Base-by-base conservation (phyloP, 257 asterid genomes). In the Prunella vulgaris region DNA sequence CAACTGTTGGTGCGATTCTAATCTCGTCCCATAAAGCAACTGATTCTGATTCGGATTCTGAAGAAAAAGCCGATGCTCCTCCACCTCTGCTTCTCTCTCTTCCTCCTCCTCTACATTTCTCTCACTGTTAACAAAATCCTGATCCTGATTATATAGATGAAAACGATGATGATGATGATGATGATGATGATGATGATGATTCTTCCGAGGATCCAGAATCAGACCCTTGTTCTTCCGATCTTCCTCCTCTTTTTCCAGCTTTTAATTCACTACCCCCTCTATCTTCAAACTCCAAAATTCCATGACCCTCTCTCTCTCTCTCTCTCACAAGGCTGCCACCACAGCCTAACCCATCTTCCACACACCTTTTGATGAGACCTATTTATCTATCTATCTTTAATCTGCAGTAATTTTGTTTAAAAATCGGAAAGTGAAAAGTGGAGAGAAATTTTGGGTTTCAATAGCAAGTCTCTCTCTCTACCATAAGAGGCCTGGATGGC, bases 131-230 rank as follows among this genome's bases (percentile, higher is more conserved):
- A 64, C 58, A 24, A 10, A 51, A n/a, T 46, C 20, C 28, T 67
- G 88, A 53, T 70, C 82, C 13, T 73, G 77, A 40, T 35, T 84
- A 58, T 73, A 70, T 10, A 38, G 87, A 38, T 71, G 86, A 57
- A 22, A 84, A 52, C 58, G 75, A n/a, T 49, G 84, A 20, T 48
- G 87, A 22, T 62, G 74, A 62, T 84, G n/a, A n/a, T n/a, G 87
- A 38, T 71, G 86, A 57, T 18, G 85, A 52, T 53, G 75, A n/a
- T 49, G 84, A 20, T 48, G 87, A 22, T 62, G 74, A 62, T 84
- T 82, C 85, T 79, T 83, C 60, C 80, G 95, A 81, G 97, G 87
- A 90, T 93, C 99, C 99, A 93, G 97, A 84, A 75, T 90, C 96
- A 76, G 87, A 80, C n/a, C n/a, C n/a, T n/a, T n/a, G n/a, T n/a